Conservation (phyloP, 495 filamentous ascomycete species). For the Geoglossum glabrum region DNA sequence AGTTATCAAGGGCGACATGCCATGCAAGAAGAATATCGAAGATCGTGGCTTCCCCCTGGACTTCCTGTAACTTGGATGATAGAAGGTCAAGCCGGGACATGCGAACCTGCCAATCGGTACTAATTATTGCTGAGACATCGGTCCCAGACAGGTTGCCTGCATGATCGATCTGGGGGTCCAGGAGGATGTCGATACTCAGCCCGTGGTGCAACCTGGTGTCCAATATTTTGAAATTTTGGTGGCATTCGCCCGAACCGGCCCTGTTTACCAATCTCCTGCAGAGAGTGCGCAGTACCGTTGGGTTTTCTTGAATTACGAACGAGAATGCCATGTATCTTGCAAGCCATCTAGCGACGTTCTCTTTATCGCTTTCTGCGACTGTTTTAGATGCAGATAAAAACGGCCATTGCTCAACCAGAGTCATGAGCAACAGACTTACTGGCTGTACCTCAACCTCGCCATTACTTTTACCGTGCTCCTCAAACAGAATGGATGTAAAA, state of each 20-base stretch:
- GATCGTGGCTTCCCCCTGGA: not conserved
- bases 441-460: conserved; percentile 6
- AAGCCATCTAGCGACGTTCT: conserved; percentile 34
- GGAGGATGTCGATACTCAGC: not conserved
- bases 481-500: conserved; percentile 13
- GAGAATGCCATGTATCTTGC: conserved; percentile 26
- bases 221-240: not conserved
- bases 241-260: not conserved
- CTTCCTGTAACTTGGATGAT: not conserved
- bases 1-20: not conserved
- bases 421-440: conserved; percentile 35
- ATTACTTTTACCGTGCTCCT: conserved; percentile 18
- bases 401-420: conserved; percentile 57
- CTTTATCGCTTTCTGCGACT: conserved; percentile 18
- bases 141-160: not conserved
- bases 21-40: not conserved
- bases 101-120: not conserved
- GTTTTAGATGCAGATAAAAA: conserved; percentile 33
- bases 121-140: not conserved
- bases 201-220: not conserved
- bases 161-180: not conserved
- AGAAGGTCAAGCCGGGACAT: not conserved
- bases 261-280: not conserved
- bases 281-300: not conserved
- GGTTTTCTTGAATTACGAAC: conserved; percentile 24